Evolutionary conservation across 169 alveolate genomes (phyloP), one percentile per base, ranked within the genome.

Genomic region (Blepharisma undulans): DNA sequence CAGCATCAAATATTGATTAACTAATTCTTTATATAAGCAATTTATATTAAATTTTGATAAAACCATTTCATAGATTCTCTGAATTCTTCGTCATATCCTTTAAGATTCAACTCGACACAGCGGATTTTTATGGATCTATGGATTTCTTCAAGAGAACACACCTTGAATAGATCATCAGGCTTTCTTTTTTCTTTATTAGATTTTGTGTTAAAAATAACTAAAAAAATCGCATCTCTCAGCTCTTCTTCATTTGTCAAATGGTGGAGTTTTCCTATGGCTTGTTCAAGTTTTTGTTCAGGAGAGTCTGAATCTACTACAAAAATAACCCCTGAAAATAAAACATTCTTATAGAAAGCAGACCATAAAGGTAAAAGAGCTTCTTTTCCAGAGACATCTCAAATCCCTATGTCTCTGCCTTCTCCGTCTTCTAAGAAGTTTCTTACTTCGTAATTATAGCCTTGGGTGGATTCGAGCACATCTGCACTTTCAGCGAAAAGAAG

Each of bases 301-400:
- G 86, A 78, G 66, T 76, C 59, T 72, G 76, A 33, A 27, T 88
- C 92, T 32, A 88, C 27, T 21, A 88, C 92, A 72, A 74, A 88
- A 32, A 88, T 76, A 88, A 88, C 92, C 22, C 80, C 85, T 34
- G 33, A 27, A 32, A 88, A 88, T 4, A 33, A 30, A 76, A 88
- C 34, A 59, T 88, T 88, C 77, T 76, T 88, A 14, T 88, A 88
- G 25, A 22, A 88, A 19, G 87, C 5, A 6, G 72, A 21, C 92
- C 92, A 88, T 34, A 88, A 59, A 25, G 85, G 74, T 14, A 25
- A 25, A 33, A 88, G 78, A 88, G 60, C 32, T 72, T 88, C 85
- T 32, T 88, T 88, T 32, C 92, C 92, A 36, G 78, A 21, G 1
- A 88, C 85, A 32, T 88, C 92, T 34, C 92, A 88, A 8, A 88